Evolutionary conservation across 306 rosid species (phyloP).

Genomic region (Medicago arabica): DNA sequence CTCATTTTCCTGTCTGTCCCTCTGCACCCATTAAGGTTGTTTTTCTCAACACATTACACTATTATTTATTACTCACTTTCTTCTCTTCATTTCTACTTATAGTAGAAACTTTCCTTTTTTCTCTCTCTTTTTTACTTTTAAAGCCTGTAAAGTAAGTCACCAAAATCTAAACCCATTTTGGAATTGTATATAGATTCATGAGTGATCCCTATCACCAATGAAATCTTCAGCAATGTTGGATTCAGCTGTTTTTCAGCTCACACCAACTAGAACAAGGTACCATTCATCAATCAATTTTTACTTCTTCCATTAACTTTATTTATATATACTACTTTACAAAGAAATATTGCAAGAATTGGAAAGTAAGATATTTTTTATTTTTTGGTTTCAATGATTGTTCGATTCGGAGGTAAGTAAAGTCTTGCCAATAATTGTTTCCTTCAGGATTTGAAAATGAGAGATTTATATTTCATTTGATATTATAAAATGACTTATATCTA

Average conservation of each 20-base stretch:
- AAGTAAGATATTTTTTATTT: background rate
- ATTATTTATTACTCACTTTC: background rate
- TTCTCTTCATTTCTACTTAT: background rate
- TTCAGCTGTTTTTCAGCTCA: conserved; percentile 86
- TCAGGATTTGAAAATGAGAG: background rate
- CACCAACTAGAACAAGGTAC: conserved; percentile 94
- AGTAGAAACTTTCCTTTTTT: background rate
- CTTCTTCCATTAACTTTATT: background rate
- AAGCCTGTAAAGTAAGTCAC: conserved; percentile 37
- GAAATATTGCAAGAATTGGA: background rate
- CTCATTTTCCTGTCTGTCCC: conserved; percentile 24
- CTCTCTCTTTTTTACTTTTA: conserved; percentile 3
- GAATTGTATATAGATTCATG: conserved; percentile 1
- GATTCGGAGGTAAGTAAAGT: too few species aligned
- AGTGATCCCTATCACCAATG: conserved; percentile 56
- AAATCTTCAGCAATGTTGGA: conserved; percentile 74
- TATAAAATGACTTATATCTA: background rate
- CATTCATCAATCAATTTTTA: conserved; percentile 20
- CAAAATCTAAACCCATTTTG: conserved; percentile 40
- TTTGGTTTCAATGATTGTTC: too few species aligned
- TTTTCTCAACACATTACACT: conserved; percentile 43
- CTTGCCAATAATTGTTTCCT: too few species aligned
- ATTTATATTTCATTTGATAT: background rate
- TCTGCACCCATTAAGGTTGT: conserved; percentile 40
- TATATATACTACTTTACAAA: background rate